A percentile compares a stretch with the other conserved stretches of the same genome.
Evolutionary conservation across 2,329 filamentous ascomycete species (phyloP).

Genomic region (Lasiodiplodia hormozganensis): DNA sequence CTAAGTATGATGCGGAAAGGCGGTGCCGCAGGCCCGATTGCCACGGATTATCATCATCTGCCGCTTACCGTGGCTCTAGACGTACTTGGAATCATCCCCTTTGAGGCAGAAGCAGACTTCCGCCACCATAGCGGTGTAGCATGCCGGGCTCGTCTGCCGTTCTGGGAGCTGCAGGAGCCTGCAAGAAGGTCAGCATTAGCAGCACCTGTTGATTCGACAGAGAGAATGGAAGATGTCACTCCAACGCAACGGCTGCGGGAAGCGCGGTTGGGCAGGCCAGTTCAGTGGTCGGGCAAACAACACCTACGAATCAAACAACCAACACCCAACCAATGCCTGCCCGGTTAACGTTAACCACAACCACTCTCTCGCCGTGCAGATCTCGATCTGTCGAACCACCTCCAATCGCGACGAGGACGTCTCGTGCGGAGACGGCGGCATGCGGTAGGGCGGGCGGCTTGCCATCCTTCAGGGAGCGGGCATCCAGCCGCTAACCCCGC

Average conservation of each 20-base stretch:
- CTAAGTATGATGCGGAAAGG: background rate
- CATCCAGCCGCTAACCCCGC: background rate
- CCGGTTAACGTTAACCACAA: conserved; percentile 3
- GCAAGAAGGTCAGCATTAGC: background rate
- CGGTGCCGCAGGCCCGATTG: background rate
- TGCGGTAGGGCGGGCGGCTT: background rate
- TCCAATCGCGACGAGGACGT: background rate
- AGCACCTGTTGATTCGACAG: background rate
- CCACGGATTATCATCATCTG: background rate
- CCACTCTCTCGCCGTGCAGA: background rate
- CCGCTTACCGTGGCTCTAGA: background rate
- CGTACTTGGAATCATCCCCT: background rate
- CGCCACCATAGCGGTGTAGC: background rate
- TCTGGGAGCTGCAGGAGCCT: background rate
- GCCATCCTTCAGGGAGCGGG: conserved; percentile 7
- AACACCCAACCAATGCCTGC: background rate
- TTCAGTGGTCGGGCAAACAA: background rate
- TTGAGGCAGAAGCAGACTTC: background rate
- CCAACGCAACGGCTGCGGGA: conserved; percentile 2
- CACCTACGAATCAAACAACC: conserved; percentile 1
- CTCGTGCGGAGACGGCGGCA: background rate
- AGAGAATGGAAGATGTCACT: conserved; percentile 1
- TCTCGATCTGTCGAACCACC: conserved; percentile 7
- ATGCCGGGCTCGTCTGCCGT: background rate
- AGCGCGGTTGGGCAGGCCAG: background rate